These are phyloP conservation scores for Metschnikowia kofuensis DNA, from an alignment of 805 yeast genomes.

Conservation along the genomic window DNA sequence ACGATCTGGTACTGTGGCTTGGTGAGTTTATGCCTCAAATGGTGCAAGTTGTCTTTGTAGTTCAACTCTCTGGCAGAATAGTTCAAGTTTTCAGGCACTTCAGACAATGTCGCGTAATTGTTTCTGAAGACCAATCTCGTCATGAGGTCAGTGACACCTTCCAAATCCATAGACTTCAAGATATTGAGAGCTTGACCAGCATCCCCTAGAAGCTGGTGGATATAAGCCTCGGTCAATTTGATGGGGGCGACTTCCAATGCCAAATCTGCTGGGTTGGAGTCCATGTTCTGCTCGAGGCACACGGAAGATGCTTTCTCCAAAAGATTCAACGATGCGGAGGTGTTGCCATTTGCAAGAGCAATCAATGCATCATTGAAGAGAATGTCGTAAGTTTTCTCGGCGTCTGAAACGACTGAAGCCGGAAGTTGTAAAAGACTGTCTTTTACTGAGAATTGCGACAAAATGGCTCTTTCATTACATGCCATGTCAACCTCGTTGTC, in stretches of 20 bases:
- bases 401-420: slow-evolving; percentile 6
- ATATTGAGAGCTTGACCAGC: slow-evolving; percentile 8
- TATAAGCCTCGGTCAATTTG: slow-evolving; percentile 56
- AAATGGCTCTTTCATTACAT: slow-evolving; percentile 68
- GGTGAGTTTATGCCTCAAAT: slow-evolving; percentile 24
- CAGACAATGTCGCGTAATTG: slow-evolving; percentile 37
- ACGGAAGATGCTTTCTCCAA: slow-evolving; percentile 45
- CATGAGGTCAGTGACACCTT: slow-evolving; percentile 35
- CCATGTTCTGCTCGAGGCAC: slow-evolving; percentile 39
- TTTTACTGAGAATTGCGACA: slow-evolving; percentile 43
- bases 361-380: slow-evolving; percentile 59
- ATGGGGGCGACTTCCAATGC: slow-evolving; percentile 58
- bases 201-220: slow-evolving; percentile 30
- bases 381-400: slow-evolving; percentile 49
- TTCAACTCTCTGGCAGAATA: slow-evolving; percentile 33
- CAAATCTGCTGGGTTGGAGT: slow-evolving; percentile 41
- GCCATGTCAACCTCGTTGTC: slow-evolving; percentile 51
- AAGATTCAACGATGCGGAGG: slow-evolving; percentile 36
- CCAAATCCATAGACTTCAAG: slow-evolving; percentile 19
- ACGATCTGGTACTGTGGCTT: slow-evolving; percentile 39
- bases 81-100: slow-evolving; percentile 15
- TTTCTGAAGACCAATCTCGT: slow-evolving; percentile 42
- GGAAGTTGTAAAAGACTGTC: slow-evolving; percentile 1
- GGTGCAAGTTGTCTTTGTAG: slow-evolving; percentile 23
- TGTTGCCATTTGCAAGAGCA: slow-evolving; percentile 40